Evolutionary conservation across 2,329 filamentous ascomycete genomes (phyloP).

Genomic region (Hortaea sp.): DNA sequence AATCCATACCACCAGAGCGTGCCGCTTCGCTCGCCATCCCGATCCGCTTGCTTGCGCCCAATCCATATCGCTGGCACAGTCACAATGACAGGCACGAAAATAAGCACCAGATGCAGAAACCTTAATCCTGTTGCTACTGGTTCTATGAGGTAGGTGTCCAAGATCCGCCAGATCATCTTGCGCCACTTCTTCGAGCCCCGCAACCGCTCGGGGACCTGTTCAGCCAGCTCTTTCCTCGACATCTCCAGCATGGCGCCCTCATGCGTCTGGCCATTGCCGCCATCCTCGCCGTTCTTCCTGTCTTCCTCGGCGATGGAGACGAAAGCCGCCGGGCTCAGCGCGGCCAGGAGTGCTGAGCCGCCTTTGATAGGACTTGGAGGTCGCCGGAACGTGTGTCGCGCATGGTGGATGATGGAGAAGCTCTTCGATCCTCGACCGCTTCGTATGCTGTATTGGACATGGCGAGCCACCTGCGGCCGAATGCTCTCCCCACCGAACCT

Average conservation of each 20-base stretch:
- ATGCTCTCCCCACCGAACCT: constrained; percentile 11
- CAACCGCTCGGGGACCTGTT: constrained; percentile 54
- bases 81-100: constrained; percentile 84
- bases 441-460: constrained; percentile 20
- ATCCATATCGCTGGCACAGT: constrained; percentile 74
- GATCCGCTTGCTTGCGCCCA: constrained; percentile 52
- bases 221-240: constrained; percentile 67
- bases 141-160: constrained; percentile 68
- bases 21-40: constrained; percentile 66
- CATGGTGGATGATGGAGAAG: constrained; percentile 17
- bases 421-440: constrained; percentile 15
- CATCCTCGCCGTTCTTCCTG: constrained; percentile 27
- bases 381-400: constrained; percentile 16
- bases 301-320: constrained; percentile 46
- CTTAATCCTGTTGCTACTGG: constrained; percentile 76
- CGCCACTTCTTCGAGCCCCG: constrained; percentile 48
- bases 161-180: constrained; percentile 52
- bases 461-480: constrained; percentile 21
- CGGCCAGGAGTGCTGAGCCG: constrained; percentile 27
- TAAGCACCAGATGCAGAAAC: constrained; percentile 76
- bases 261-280: constrained; percentile 49
- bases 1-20: constrained; percentile 94
- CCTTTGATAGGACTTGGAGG: constrained; percentile 27
- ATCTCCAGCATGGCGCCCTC: constrained; percentile 80
- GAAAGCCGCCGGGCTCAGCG: constrained; percentile 48